Base-by-base conservation (phyloP, 2,329 filamentous ascomycete genomes). In the Fusarium sp. region DNA sequence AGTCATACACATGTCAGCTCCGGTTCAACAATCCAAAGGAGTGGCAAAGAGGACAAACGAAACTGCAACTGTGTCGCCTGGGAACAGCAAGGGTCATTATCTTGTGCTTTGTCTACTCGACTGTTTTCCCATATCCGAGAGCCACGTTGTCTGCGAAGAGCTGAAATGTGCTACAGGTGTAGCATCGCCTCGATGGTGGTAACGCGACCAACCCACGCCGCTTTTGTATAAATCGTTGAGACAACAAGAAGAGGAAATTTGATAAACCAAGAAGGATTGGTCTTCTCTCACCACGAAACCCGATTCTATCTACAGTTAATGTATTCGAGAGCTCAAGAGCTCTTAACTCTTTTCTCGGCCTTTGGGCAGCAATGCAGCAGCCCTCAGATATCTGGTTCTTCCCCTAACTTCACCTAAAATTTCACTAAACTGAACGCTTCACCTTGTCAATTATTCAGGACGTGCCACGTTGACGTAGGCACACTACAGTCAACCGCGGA, bases 281-380 rank as follows among this genome's bases (percentile, higher is more conserved):
- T 33, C 41, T 37, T n/a, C 40, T 46, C 27, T 37, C 23, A 18
- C 26, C 32, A 41, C 38, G 32, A 18, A 50, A 53, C 62, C 26
- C 40, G 30, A 48, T 66, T 45, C 41, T 40, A 41, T 45, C 54
- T 57, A 57, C 38, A 56, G 35, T 73, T 62, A 70, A 63, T 66
- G 56, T 26, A 49, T 38, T 17, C 18, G 32, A 40, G 8, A 67
- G 8, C n/a, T n/a, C 14, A 37, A 60, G n/a, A 17, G 20, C 32
- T 55, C 33, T 52, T 42, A 38, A 27, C 12, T 48, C 26, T 52
- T 55, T 44, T 20, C 56, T 50, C 26, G 27, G 15, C 40, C 12
- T 37, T 70, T 70, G 71, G 71, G 68, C 64, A 72, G 64, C 64
- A 74, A 74, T 59, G 68, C 60, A 67, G 42, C 30, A 54, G 37